Conservation (phyloP, 1,139 yeast genomes). For the Kluyveromyces sp. region DNA sequence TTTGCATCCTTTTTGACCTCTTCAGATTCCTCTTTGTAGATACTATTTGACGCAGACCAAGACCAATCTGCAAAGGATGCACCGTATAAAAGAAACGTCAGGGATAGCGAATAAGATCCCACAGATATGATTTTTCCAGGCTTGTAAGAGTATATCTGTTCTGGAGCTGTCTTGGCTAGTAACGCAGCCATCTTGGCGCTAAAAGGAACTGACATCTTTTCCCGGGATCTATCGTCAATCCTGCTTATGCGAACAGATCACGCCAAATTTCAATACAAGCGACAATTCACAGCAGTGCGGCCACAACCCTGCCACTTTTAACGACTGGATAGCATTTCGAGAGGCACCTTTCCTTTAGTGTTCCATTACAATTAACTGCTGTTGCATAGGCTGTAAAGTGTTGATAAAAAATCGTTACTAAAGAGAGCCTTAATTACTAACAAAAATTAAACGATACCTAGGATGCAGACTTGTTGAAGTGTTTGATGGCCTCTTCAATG, state of each 20-base stretch:
- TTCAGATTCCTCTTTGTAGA: constrained; percentile 14
- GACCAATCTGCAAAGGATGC: constrained; percentile 27
- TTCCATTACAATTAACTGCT: no score
- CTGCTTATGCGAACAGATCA: no score
- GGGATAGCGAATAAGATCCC: constrained; percentile 24
- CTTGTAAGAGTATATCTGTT: constrained; percentile 22
- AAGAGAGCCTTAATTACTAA: neutral
- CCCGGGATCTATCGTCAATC: no score
- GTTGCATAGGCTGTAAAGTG: neutral
- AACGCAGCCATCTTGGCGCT: constrained; percentile 17
- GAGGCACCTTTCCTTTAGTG: no score
- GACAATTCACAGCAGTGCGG: no score
- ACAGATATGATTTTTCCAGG: constrained; percentile 17
- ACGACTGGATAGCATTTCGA: no score
- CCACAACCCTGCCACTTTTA: no score
- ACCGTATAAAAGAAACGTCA: constrained; percentile 26
- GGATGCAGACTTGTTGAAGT: neutral
- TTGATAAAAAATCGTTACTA: neutral
- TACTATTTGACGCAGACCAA: constrained; percentile 19
- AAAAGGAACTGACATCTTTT: constrained; percentile 15
- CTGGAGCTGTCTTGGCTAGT: constrained; percentile 17
- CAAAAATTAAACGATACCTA: neutral
- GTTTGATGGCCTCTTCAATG: constrained; percentile 31
- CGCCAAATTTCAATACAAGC: no score
- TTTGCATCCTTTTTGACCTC: neutral